Conservation (phyloP, 148 eudicot species). For the Rhododendron ovatum region DNA sequence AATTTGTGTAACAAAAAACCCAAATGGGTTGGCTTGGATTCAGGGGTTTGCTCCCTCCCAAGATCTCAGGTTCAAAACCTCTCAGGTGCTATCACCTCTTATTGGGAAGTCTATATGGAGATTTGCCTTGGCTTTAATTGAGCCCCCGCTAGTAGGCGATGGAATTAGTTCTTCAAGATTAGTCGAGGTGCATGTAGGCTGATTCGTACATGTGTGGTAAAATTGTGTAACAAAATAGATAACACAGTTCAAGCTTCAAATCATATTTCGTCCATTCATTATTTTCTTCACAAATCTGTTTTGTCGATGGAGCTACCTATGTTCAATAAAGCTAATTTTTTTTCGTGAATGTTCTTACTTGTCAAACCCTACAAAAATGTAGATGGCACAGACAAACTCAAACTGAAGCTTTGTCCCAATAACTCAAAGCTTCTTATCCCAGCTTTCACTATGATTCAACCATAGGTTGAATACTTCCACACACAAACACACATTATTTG, state of each 20-base stretch:
- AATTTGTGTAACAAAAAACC: background rate
- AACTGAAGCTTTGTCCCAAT: background rate
- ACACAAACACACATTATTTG: background rate
- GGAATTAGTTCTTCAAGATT: background rate
- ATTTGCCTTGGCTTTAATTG: background rate
- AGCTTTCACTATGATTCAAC: background rate
- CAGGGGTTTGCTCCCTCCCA: background rate
- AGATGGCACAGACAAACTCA: background rate
- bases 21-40: background rate
- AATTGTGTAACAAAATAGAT: background rate
- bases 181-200: background rate
- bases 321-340: background rate
- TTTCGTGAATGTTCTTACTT: background rate
- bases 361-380: background rate
- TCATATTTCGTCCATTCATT: background rate
- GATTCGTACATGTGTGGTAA: too few relatives aligned
- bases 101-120: too few relatives aligned
- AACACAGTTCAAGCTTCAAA: background rate
- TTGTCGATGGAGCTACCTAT: background rate
- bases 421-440: background rate
- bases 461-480: background rate
- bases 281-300: background rate
- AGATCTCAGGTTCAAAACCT: background rate
- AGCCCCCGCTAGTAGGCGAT: background rate
- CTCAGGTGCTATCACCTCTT: background rate